Conservation (phyloP, 1,139 yeast genomes). For the Spathaspora sp. region DNA sequence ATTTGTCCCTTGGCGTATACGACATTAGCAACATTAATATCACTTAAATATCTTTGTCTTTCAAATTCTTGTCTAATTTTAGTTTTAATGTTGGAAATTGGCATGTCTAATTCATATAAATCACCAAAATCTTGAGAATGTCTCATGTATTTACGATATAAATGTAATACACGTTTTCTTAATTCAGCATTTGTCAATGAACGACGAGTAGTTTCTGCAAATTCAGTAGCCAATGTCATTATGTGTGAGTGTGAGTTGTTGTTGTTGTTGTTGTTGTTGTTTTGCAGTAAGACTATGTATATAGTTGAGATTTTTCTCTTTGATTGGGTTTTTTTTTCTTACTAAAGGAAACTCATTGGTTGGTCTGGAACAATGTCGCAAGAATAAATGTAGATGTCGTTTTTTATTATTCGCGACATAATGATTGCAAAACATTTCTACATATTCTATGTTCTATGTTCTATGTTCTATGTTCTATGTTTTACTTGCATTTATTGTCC, state of each 20-base stretch:
- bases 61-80: slow-evolving; percentile 89
- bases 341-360: slow-evolving; percentile 1
- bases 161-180: slow-evolving; percentile 61
- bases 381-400: not conserved
- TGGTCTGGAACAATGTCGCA: not conserved
- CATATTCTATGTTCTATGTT: too few species aligned
- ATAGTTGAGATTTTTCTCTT: not conserved
- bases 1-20: slow-evolving; percentile 81
- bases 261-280: too few species aligned
- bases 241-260: too few species aligned
- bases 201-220: slow-evolving; percentile 79
- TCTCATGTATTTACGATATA: slow-evolving; percentile 73
- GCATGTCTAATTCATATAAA: slow-evolving; percentile 78
- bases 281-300: not conserved
- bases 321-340: not conserved
- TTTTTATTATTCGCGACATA: not conserved
- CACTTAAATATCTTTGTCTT: slow-evolving; percentile 72
- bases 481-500: not conserved
- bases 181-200: slow-evolving; percentile 63
- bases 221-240: slow-evolving; percentile 75
- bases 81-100: slow-evolving; percentile 78
- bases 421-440: not conserved
- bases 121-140: slow-evolving; percentile 63
- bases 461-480: not conserved
- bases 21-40: slow-evolving; percentile 64